Evolutionary conservation across 108 stramenopile species (phyloP).

Genomic region (Skeletonema tropicum): DNA sequence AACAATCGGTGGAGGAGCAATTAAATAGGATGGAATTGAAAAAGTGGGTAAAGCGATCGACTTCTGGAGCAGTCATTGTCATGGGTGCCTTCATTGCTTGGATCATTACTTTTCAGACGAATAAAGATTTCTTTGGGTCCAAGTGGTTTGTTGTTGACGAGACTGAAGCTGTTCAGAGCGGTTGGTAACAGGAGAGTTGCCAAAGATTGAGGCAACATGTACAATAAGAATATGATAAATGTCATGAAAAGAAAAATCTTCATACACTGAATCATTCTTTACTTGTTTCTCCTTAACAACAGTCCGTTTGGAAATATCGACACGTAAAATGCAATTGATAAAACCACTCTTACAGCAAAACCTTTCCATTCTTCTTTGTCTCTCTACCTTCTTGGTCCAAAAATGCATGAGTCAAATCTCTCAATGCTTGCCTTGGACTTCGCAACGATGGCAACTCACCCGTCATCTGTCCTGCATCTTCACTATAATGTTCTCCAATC

Average conservation of each 20-base stretch:
- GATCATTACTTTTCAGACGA: slow-evolving; percentile 71
- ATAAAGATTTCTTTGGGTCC: slow-evolving; percentile 58
- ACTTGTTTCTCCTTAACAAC: too few species aligned
- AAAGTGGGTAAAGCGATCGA: slow-evolving; percentile 73
- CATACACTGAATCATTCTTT: too few species aligned
- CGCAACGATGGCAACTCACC: slow-evolving; percentile 56
- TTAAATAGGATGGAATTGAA: slow-evolving; percentile 34
- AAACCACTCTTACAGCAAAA: too few species aligned
- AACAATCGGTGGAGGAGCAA: slow-evolving; percentile 10
- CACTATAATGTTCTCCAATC: slow-evolving; percentile 59
- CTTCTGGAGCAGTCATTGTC: slow-evolving; percentile 50
- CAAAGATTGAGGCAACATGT: too few species aligned
- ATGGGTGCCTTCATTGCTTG: slow-evolving; percentile 64
- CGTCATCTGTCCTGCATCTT: slow-evolving; percentile 35
- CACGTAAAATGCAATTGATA: neutral
- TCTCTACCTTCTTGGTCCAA: slow-evolving; percentile 38
- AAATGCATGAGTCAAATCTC: slow-evolving; percentile 57
- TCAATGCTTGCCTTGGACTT: slow-evolving; percentile 55
- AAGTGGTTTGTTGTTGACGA: slow-evolving; percentile 61
- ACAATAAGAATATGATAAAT: too few species aligned
- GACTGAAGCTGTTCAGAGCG: slow-evolving; percentile 58
- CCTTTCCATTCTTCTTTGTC: neutral
- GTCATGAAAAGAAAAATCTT: too few species aligned
- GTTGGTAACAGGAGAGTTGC: slow-evolving; percentile 52
- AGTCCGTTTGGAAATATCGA: neutral